These are phyloP conservation scores for Pelargonium australe DNA, from an alignment of 441 rosid genomes.

Conservation along the genomic window DNA sequence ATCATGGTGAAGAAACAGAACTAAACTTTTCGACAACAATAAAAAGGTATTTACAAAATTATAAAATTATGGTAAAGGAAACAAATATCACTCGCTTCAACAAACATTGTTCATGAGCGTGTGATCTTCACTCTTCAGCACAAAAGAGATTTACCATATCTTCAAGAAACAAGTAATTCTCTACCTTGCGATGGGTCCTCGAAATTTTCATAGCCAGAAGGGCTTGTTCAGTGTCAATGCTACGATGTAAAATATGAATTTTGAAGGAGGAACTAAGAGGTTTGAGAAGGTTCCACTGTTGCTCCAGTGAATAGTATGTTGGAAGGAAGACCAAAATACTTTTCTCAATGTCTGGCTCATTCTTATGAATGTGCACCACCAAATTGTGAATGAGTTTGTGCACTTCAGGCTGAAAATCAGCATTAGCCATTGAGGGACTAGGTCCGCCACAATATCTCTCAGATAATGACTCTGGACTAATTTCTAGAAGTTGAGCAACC, in stretches of 20 bases:
- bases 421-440: conserved; percentile 48
- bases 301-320: conserved; percentile 75
- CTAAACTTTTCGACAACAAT: not conserved
- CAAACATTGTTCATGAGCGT: not conserved
- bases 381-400: conserved; percentile 71
- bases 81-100: not conserved
- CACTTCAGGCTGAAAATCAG: conserved; percentile 64
- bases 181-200: conserved; percentile 87
- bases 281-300: conserved; percentile 65
- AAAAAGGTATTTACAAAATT: not conserved
- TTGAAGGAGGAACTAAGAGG: conserved; percentile 51
- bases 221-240: conserved; percentile 83
- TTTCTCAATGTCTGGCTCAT: conserved; percentile 81
- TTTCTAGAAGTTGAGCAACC: conserved; percentile 59
- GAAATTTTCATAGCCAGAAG: conserved; percentile 79
- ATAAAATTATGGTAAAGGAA: not conserved
- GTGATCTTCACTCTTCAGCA: not conserved
- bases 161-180: conserved; percentile 14
- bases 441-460: conserved; percentile 52
- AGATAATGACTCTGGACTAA: conserved; percentile 39
- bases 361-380: conserved; percentile 58
- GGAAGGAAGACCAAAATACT: conserved; percentile 93
- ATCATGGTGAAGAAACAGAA: not conserved
- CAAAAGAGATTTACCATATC: not conserved
- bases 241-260: conserved; percentile 80